These are phyloP conservation scores for Puccinia novopanici DNA, from an alignment of 1,284 basidiomycete species.

Conservation along the genomic window DNA sequence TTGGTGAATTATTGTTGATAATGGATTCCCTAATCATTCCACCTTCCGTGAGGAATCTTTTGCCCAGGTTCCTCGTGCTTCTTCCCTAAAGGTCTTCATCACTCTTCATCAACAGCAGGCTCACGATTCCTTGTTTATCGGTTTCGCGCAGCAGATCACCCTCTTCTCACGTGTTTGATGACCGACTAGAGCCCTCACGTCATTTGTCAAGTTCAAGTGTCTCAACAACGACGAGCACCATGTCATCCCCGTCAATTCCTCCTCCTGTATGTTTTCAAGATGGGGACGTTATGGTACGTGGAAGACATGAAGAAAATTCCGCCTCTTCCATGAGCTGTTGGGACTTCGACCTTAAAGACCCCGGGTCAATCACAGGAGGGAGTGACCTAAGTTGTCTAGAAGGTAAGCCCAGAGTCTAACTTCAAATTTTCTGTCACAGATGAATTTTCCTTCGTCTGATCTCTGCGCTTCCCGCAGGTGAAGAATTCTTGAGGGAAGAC, in stretches of 20 bases:
- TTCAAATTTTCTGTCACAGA: not conserved
- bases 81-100: not conserved
- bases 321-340: conserved; percentile 6
- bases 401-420: conserved; percentile 8
- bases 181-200: conserved; percentile 3
- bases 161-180: not conserved
- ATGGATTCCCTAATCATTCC: not conserved
- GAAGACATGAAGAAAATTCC: not conserved
- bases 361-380: not conserved
- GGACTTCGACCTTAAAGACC: conserved; percentile 11
- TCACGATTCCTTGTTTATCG: conserved; percentile 9
- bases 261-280: conserved; percentile 7
- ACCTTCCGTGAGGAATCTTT: not conserved
- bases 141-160: not conserved
- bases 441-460: conserved; percentile 5
- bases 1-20: conserved; percentile 4
- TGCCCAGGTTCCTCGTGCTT: not conserved
- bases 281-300: not conserved
- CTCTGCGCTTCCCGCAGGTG: conserved; percentile 3
- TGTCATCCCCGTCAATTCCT: not conserved
- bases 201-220: not conserved
- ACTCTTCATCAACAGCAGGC: not conserved
- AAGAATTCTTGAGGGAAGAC: conserved; percentile 12
- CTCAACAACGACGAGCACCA: not conserved
- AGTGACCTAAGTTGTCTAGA: not conserved